These are phyloP conservation scores for Lichtheimia hyalospora DNA, from an alignment of 371 early-diverging fungal genomes.

Conservation along the genomic window DNA sequence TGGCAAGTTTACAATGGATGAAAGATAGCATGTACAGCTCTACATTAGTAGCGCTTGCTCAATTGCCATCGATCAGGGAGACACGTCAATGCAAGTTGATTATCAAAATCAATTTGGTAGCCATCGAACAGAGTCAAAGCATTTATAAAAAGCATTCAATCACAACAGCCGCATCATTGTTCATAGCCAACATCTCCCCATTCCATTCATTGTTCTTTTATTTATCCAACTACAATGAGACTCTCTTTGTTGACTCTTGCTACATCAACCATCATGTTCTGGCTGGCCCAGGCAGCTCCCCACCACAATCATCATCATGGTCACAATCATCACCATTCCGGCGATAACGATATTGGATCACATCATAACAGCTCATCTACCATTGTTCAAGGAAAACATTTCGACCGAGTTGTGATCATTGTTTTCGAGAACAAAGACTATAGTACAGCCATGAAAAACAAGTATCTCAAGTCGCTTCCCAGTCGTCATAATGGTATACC, in stretches of 20 bases:
- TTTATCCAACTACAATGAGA: background rate
- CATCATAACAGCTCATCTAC: background rate
- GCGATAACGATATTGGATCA: no score
- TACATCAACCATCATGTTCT: slow-evolving; percentile 4
- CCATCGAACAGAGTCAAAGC: no score
- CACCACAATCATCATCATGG: background rate
- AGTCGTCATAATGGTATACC: slow-evolving; percentile 20
- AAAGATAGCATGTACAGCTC: no score
- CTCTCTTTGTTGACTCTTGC: slow-evolving; percentile 6
- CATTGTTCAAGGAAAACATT: slow-evolving; percentile 30
- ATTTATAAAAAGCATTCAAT: no score
- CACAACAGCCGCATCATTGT: no score
- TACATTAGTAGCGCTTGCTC: no score
- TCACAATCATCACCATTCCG: background rate
- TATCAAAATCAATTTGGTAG: no score
- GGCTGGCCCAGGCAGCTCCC: slow-evolving; percentile 9
- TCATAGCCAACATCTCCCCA: background rate
- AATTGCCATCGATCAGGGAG: no score
- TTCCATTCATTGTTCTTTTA: slow-evolving; percentile 1
- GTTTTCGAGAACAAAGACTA: slow-evolving; percentile 54
- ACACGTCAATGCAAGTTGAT: no score
- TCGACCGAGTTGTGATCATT: slow-evolving; percentile 49
- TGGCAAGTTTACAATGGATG: no score
- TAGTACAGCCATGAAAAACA: slow-evolving; percentile 30
- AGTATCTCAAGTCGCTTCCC: slow-evolving; percentile 30